Evolutionary conservation across 139 green algal species (phyloP).

Genomic region (Micractinium sp.): DNA sequence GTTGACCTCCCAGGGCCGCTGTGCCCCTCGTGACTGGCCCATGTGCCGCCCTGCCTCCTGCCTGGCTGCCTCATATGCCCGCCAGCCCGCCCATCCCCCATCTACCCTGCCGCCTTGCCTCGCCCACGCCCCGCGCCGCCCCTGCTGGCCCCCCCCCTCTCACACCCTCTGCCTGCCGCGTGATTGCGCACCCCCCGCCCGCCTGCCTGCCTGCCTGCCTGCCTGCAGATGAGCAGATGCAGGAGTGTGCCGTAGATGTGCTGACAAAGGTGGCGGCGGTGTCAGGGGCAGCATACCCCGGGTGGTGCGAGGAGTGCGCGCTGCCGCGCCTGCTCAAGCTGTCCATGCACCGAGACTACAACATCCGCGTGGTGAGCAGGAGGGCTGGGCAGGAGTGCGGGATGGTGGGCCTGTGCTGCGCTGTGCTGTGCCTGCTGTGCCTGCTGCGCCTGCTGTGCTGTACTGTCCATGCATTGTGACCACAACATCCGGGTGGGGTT

Average conservation of each 20-base stretch:
- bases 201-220: neutral
- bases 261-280: constrained; percentile 12
- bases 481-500: no score
- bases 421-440: neutral
- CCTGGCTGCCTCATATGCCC: neutral
- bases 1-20: neutral
- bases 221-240: constrained; percentile 38
- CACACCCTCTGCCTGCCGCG: neutral
- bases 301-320: constrained; percentile 17
- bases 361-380: constrained; percentile 13
- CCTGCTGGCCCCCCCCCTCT: neutral
- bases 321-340: constrained; percentile 17
- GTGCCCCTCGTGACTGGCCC: neutral
- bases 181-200: no score
- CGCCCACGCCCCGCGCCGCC: no score
- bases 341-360: constrained; percentile 27
- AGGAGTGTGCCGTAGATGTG: constrained; percentile 43
- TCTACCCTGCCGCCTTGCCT: no score
- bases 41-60: neutral
- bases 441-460: neutral
- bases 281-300: neutral
- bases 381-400: neutral
- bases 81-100: no score
- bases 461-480: neutral
- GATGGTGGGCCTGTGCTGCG: neutral